Evolutionary conservation across 2,329 filamentous ascomycete genomes (phyloP), one percentile per base, ranked within the genome.

Genomic region (Colletotrichum cuscutae): DNA sequence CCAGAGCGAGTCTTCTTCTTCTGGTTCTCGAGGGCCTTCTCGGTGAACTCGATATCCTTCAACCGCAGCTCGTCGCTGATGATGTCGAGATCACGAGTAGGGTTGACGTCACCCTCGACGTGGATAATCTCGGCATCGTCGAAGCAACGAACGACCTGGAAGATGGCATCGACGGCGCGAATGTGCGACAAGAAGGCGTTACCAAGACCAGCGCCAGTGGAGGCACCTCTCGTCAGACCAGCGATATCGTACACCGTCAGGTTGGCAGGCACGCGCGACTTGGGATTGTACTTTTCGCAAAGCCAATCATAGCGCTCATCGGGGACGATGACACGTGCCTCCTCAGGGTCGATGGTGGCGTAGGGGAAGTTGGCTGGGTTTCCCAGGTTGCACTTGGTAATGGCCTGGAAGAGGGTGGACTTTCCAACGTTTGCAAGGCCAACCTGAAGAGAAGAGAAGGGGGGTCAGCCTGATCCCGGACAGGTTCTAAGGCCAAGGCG

Each of bases 291-390:
- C 84, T 98, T 97, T 77, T 97, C 89, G 84, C 92, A 94, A 65
- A 99, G 89, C 95, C 95, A 98, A 87, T 98, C 95, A 85, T 94
- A 99, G 75, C 97, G 93, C 75, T 94, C 94, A 86, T 99, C 97
- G 59, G 97, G 97, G 42, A 99, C 97, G 79, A 99, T 91, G 84
- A 99, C 97, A 79, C 96, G 95, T 76, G 97, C 95, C 87, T 99
- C 97, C 88, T 99, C 97, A 60, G 97, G 97, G 78, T 99, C 95
- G 85, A 99, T 99, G 80, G 97, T 99, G 82, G 97, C 97, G 88
- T 97, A 99, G 68, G 97, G 97, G 83, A 98, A 99, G 88, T 99
- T 99, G 88, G 97, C 97, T 80, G 97, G 97, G 88, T 98, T 99
- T 86, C 97, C 97, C 80, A 99, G 92, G 77, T 92, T 91, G 85